Base-by-base conservation (phyloP, 2,329 filamentous ascomycete genomes). In the Raffaelea ambrosiae region DNA sequence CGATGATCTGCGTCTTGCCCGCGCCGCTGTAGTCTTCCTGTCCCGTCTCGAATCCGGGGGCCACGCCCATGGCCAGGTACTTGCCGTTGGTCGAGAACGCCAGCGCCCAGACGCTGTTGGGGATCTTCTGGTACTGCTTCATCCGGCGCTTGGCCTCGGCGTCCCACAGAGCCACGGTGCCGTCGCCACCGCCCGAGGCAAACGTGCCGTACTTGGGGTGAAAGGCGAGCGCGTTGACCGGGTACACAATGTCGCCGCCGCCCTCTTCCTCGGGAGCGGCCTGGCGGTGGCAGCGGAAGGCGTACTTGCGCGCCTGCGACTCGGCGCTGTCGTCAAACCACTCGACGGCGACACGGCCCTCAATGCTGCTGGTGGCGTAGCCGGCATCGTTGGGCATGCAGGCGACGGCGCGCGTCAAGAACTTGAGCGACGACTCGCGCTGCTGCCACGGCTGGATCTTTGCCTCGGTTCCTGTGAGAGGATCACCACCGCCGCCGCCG, bases 301-400 rank as follows among this genome's bases (percentile, higher is more conserved):
- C 93, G 64, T 97, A 98, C 66, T 96, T 97, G 55, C 90, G 80
- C 36, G 86, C 84, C 68, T 97, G 90, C 4, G 86, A 90, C 64
- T 91, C 86, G 39, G 81, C 73, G 5, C 82, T 87, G 16, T 93
- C 87, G 61, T 97, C 93, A 63, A 98, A 97, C 88, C 90, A 97
- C 66, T 98, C 93, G 1, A 98, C 93, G 0, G 90, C 91, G 2
- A 98, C 89, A 57, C 93, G 83, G 4, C 93, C 93, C 63, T 98
- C 93, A 59, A 98, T 98, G 59, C 84, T 90, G 50, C 81, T 88
- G 1, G 86, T 91, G 10, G 91, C 90, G 63, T 97, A 98, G 5
- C 93, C 93, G 11, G 85, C 86, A 56, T 96, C 93, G 58, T 93
- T 90, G 14, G 93, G 91, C 93, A 98, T 97, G 65, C 91, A 95